phyloP scores from a whole-genome alignment of 2,329 filamentous ascomycete species.

The Aspergillus terreus region DNA sequence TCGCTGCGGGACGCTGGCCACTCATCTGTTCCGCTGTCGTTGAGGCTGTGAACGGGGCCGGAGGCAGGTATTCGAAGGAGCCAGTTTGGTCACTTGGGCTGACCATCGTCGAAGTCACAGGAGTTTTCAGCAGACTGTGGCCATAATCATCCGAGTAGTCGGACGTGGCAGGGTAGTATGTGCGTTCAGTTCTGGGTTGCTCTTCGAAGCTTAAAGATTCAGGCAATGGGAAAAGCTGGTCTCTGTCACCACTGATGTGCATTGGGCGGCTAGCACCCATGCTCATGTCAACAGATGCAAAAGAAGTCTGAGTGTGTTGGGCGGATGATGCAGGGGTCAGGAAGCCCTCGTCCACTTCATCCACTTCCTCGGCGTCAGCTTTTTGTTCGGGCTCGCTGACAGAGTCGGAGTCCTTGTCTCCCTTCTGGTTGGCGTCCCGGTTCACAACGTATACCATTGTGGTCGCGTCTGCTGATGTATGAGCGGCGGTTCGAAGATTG shows the following conservation, averaged over 20 bases:
- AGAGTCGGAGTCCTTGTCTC: slow-evolving; percentile 29
- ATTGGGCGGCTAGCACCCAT: slow-evolving; percentile 18
- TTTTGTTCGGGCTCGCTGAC: slow-evolving; percentile 20
- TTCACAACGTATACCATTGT: slow-evolving; percentile 38
- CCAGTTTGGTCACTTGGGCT: slow-evolving; percentile 28
- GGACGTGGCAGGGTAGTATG: slow-evolving; percentile 23
- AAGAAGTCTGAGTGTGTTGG: slow-evolving; percentile 20
- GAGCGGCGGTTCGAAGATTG: not conserved
- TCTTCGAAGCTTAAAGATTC: slow-evolving; percentile 27
- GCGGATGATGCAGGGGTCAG: slow-evolving; percentile 24
- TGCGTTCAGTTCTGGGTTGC: slow-evolving; percentile 21
- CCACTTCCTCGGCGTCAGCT: slow-evolving; percentile 20
- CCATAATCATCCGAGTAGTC: slow-evolving; percentile 29
- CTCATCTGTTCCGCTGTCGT: slow-evolving; percentile 19
- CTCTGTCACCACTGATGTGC: slow-evolving; percentile 14
- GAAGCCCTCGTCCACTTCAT: slow-evolving; percentile 25
- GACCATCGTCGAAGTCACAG: slow-evolving; percentile 23
- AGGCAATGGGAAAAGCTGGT: slow-evolving; percentile 26
- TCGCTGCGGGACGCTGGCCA: slow-evolving; percentile 16
- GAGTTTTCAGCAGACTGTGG: slow-evolving; percentile 25
- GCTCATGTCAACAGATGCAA: slow-evolving; percentile 22
- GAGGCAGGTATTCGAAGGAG: slow-evolving; percentile 29
- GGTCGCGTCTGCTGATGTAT: slow-evolving; percentile 24
- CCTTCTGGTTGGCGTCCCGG: slow-evolving; percentile 30
- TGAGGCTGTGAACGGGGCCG: slow-evolving; percentile 17